Conservation (phyloP, 768 basidiomycete species). For the Paxillus rubicundulus region DNA sequence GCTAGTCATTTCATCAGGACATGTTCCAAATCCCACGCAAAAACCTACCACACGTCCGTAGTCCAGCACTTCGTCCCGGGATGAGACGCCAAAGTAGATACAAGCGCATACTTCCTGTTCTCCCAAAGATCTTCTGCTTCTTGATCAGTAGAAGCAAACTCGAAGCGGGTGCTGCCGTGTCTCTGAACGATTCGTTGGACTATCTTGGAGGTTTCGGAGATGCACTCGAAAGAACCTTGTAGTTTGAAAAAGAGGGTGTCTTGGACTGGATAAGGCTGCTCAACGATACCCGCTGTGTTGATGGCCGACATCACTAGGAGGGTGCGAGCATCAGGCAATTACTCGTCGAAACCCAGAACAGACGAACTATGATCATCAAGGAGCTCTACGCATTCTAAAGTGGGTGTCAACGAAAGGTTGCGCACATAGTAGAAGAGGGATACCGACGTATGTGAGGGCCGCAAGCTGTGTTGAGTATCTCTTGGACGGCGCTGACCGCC, state of each 20-base stretch:
- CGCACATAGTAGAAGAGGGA: background rate
- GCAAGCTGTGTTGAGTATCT: conserved; percentile 66
- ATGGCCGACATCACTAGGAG: conserved; percentile 72
- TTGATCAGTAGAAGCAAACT: conserved; percentile 69
- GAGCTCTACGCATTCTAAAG: conserved; percentile 81
- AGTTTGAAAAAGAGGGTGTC: conserved; percentile 93
- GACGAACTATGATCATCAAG: conserved; percentile 69
- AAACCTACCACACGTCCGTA: conserved; percentile 81
- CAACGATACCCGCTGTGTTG: conserved; percentile 61
- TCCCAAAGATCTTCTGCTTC: conserved; percentile 81
- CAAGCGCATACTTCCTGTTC: conserved; percentile 81
- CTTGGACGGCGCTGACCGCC: conserved; percentile 80
- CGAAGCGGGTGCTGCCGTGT: conserved; percentile 66
- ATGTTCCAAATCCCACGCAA: background rate
- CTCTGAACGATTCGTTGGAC: conserved; percentile 61
- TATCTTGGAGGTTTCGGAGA: conserved; percentile 54
- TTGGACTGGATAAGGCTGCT: conserved; percentile 59
- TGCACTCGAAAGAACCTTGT: conserved; percentile 66
- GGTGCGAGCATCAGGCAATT: background rate
- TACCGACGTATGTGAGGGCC: conserved; percentile 72
- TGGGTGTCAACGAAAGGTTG: background rate
- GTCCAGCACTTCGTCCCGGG: conserved; percentile 75
- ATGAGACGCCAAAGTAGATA: conserved; percentile 60
- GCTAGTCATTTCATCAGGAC: conserved; percentile 28
- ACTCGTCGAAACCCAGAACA: background rate